A percentile compares a stretch with the other conserved stretches of the same genome.
These are phyloP conservation scores for Dictyostelium intermedium DNA, from an alignment of 78 protist genomes.

Conservation along the genomic window DNA sequence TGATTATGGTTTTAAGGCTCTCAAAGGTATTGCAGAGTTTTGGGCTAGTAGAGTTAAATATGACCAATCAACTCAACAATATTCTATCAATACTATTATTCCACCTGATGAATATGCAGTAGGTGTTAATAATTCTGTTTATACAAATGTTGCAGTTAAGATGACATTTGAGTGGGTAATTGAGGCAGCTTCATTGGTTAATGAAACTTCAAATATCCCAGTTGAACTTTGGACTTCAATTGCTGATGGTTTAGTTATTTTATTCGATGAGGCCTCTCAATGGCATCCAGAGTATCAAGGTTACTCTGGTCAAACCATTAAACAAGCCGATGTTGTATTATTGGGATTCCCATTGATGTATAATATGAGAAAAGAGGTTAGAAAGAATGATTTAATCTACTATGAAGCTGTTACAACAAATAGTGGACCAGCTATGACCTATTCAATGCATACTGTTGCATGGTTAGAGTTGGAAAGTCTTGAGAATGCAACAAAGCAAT, in stretches of 20 bases:
- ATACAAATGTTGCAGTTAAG: slow-evolving; percentile 67
- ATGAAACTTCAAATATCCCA: slow-evolving; percentile 15
- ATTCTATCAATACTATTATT: slow-evolving; percentile 18
- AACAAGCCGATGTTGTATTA: slow-evolving; percentile 79
- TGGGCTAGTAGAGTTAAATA: slow-evolving; percentile 65
- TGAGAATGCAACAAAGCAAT: slow-evolving; percentile 5
- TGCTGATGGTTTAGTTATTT: not conserved
- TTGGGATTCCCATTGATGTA: slow-evolving; percentile 77
- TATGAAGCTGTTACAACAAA: not conserved
- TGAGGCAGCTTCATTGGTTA: slow-evolving; percentile 60
- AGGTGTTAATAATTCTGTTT: slow-evolving; percentile 64
- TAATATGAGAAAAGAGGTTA: slow-evolving; percentile 28
- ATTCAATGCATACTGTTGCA: slow-evolving; percentile 42
- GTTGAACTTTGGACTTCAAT: slow-evolving; percentile 23
- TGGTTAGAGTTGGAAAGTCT: slow-evolving; percentile 68
- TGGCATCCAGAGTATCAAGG: slow-evolving; percentile 78
- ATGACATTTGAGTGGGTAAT: slow-evolving; percentile 64
- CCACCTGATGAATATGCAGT: slow-evolving; percentile 82
- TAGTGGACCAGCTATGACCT: slow-evolving; percentile 81
- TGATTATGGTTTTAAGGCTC: slow-evolving; percentile 3
- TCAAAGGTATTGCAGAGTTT: slow-evolving; percentile 63
- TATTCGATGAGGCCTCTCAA: slow-evolving; percentile 21
- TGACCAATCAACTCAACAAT: too few species aligned
- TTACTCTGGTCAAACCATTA: slow-evolving; percentile 54
- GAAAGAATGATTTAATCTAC: slow-evolving; percentile 62